A percentile compares a stretch with the other conserved stretches of the same genome.
phyloP scores from a whole-genome alignment of 2,329 filamentous ascomycete species.

The Aureobasidium sp. region DNA sequence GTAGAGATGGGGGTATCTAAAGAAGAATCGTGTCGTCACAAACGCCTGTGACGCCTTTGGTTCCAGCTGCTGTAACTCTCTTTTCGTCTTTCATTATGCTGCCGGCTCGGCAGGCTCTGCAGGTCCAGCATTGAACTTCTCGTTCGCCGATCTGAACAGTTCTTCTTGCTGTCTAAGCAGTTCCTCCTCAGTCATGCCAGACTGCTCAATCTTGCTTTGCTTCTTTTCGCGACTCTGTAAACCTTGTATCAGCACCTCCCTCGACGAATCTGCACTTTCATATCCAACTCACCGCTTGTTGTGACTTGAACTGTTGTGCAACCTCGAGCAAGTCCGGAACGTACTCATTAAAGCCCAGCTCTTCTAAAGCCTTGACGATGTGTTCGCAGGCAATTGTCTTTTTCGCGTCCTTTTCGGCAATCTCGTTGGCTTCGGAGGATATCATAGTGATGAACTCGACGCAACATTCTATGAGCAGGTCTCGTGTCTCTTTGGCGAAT shows the following conservation, averaged over 20 bases:
- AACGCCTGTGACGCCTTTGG: slow-evolving; percentile 5
- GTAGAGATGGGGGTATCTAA: slow-evolving; percentile 10
- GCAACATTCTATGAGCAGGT: slow-evolving; percentile 95
- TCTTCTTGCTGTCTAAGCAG: slow-evolving; percentile 83
- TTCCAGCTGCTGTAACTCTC: neutral
- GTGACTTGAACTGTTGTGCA: slow-evolving; percentile 85
- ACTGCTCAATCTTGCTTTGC: slow-evolving; percentile 92
- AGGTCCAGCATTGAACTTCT: slow-evolving; percentile 52
- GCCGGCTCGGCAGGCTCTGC: slow-evolving; percentile 1
- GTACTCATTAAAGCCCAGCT: slow-evolving; percentile 89
- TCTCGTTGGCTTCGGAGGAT: slow-evolving; percentile 98
- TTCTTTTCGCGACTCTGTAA: slow-evolving; percentile 86
- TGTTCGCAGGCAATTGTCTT: slow-evolving; percentile 99
- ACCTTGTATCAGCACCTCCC: neutral
- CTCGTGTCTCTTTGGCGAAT: slow-evolving; percentile 91
- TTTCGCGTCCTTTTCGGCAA: slow-evolving; percentile 96
- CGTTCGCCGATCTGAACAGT: slow-evolving; percentile 75
- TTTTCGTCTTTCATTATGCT: neutral
- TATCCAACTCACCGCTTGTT: slow-evolving; percentile 63
- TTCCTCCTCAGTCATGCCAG: slow-evolving; percentile 85
- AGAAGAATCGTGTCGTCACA: slow-evolving; percentile 8
- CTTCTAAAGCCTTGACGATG: slow-evolving; percentile 87
- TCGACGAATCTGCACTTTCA: slow-evolving; percentile 6
- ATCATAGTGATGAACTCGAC: slow-evolving; percentile 98
- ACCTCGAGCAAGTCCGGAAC: slow-evolving; percentile 80